Conservation (phyloP, 1,139 yeast species). For the Suzukiozyma palmioleophila region DNA sequence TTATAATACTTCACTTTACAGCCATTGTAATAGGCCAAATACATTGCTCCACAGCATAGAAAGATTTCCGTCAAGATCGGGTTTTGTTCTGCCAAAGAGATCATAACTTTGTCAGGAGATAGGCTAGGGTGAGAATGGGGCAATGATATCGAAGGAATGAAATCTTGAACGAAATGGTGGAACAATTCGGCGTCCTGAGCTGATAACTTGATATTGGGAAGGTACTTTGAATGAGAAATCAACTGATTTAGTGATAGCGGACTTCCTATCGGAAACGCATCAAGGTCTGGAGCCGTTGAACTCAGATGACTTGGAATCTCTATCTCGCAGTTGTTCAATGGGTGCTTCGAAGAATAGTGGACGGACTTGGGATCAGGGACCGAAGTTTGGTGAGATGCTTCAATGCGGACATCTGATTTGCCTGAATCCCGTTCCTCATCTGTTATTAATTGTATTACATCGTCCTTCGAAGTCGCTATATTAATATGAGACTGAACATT, state of each 20-base stretch:
- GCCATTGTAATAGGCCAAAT: slow-evolving; percentile 6
- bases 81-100: slow-evolving; percentile 6
- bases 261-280: background rate
- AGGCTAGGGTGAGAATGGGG: slow-evolving; percentile 8
- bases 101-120: slow-evolving; percentile 6
- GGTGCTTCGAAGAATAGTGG: no score
- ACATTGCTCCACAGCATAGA: slow-evolving; percentile 9
- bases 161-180: slow-evolving; percentile 6
- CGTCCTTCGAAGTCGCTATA: no score
- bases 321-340: no score
- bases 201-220: slow-evolving; percentile 7
- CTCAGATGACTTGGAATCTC: no score
- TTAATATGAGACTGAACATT: no score
- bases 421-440: no score
- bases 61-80: slow-evolving; percentile 7
- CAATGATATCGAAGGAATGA: slow-evolving; percentile 7
- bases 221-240: slow-evolving; percentile 6
- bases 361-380: no score
- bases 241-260: slow-evolving; percentile 2
- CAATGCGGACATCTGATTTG: no score
- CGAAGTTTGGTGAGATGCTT: no score
- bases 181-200: slow-evolving; percentile 8
- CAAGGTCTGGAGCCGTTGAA: no score
- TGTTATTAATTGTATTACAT: no score
- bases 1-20: slow-evolving; percentile 2